Evolutionary conservation across 768 basidiomycete species (phyloP), one percentile per base, ranked within the genome.

Genomic region (Tephrocybe sp.): DNA sequence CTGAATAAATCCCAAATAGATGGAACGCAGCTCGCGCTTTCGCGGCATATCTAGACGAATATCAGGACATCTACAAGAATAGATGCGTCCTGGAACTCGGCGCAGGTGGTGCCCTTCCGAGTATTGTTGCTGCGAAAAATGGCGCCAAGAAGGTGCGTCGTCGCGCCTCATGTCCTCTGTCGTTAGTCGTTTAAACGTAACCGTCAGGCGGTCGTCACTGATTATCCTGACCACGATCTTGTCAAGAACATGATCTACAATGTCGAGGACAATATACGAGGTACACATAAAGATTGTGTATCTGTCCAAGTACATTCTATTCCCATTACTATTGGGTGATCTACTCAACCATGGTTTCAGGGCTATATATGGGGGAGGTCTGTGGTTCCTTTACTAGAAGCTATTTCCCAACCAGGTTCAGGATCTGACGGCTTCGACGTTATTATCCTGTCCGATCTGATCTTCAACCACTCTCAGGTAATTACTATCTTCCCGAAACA

Each of bases 401-500:
- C 61, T 5, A 57, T 70, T 8, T 56, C 61, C 43, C 2, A 38
- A 13, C 7, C 40, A 12, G 24, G 31, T 12, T 41, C 50, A n/a
- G 37, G 23, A 41, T 21, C 18, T 57, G 2, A n/a, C n/a, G 67
- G 69, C 24, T 97, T 91, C 59, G 83, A 95, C 58, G 61, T 95
- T 18, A 77, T 97, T 46, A 83, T 98, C 52, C 74, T 97, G 48
- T 94, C 92, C 1, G 94, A 98, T 68, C 80, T 98, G 27, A 80
- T 97, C 27, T 97, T 95, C 68, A 97, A 94, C 58, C 94, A 95
- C 58, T 93, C 93, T 1, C 91, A 94, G 72, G 91, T 87, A 53
- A 29, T 71, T 31, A 2, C 8, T 12, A 8, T 36, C 21, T 25
- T 38, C 5, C 3, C 24, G n/a, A 13, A 1, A 18, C 23, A 19